Conservation (phyloP, 139 green algal species). For the Volvox reticuliferus region DNA sequence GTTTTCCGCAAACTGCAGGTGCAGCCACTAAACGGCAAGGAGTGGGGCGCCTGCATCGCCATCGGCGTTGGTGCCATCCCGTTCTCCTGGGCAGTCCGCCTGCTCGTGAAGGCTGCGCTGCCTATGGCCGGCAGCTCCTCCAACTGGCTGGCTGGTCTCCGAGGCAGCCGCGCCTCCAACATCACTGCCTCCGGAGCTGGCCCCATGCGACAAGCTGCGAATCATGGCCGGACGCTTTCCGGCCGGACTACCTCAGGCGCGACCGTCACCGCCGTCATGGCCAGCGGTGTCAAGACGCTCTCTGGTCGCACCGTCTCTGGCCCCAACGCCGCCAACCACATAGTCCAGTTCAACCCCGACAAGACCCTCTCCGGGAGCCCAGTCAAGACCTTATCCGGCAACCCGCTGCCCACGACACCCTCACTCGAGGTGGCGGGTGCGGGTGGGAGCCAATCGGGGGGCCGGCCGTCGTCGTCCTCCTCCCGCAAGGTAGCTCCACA, state of each 20-base stretch:
- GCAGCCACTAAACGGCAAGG: constrained; percentile 40
- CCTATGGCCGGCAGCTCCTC: neutral
- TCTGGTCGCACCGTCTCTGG: constrained; percentile 19
- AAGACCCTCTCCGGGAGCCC: constrained; percentile 19
- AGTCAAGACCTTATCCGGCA: neutral
- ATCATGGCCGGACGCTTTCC: neutral
- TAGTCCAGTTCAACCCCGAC: neutral
- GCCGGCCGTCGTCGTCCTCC: neutral
- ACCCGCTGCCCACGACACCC: neutral
- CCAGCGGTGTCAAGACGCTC: neutral
- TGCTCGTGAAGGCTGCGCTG: neutral
- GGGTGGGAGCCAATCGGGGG: neutral
- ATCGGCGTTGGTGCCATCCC: constrained; percentile 64
- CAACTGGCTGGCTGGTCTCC: constrained; percentile 39
- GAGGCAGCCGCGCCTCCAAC: constrained; percentile 16
- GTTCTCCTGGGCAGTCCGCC: constrained; percentile 37
- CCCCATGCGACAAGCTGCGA: constrained; percentile 7
- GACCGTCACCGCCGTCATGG: too few species aligned
- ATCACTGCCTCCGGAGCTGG: constrained; percentile 25
- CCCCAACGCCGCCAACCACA: neutral
- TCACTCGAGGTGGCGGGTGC: neutral
- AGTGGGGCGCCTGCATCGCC: constrained; percentile 71
- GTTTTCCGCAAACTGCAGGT: constrained; percentile 31
- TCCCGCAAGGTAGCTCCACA: neutral
- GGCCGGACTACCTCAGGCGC: neutral